Conservation (phyloP, 225 moss, liverwort and hornwort genomes). For the Rhytidiadelphus loreus region DNA sequence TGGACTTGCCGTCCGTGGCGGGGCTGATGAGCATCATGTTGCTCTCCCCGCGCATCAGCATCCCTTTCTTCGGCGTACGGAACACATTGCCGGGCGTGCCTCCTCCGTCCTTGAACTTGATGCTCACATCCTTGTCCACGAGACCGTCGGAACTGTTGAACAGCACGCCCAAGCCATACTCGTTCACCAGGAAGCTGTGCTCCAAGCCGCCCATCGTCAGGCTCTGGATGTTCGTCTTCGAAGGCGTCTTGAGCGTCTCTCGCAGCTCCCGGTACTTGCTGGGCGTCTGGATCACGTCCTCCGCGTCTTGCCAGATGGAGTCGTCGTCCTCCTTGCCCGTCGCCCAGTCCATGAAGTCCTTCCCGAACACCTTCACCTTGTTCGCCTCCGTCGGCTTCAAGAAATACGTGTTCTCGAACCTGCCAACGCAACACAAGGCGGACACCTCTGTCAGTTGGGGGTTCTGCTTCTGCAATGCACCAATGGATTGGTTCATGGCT, state of each 20-base stretch:
- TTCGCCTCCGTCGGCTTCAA: constrained; percentile 72
- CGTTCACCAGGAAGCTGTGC: constrained; percentile 77
- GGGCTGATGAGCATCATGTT: constrained; percentile 94
- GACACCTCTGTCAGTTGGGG: neutral
- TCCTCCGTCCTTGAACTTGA: constrained; percentile 36
- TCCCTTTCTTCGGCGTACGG: constrained; percentile 80
- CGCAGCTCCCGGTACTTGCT: constrained; percentile 44
- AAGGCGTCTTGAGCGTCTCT: constrained; percentile 67
- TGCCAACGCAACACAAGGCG: neutral
- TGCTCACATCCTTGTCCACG: constrained; percentile 46
- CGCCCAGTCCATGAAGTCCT: constrained; percentile 93
- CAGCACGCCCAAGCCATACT: constrained; percentile 71
- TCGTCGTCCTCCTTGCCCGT: constrained; percentile 83
- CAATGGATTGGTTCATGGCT: neutral
- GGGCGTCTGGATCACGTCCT: constrained; percentile 51
- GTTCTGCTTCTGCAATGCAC: neutral
- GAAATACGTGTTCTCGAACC: constrained; percentile 77
- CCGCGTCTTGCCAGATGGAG: constrained; percentile 81
- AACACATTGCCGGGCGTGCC: constrained; percentile 23
- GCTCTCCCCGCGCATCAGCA: constrained; percentile 79
- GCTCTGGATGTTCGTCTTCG: constrained; percentile 69
- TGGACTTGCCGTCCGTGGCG: constrained; percentile 32
- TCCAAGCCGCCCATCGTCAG: constrained; percentile 84
- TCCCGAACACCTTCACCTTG: constrained; percentile 85
- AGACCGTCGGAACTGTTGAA: constrained; percentile 56